A percentile compares a stretch with the other conserved stretches of the same genome.
phyloP scores from a whole-genome alignment of 306 rosid genomes.

The Glycine tomentella region DNA sequence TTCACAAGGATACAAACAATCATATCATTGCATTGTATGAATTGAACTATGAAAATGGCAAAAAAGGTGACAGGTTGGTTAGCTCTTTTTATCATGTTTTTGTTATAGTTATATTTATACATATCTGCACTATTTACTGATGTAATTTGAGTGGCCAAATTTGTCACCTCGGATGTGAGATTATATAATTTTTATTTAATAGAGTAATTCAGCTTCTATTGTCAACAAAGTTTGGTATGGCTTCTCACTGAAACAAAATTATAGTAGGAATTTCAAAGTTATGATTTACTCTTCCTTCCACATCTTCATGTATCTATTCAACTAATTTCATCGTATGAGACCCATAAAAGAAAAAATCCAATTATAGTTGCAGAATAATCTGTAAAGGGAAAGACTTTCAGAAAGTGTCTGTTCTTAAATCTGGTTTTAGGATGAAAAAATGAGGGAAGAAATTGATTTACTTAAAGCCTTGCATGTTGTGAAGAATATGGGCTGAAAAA shows the following conservation, averaged over 20 bases:
- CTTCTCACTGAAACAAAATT: not conserved
- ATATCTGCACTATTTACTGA: constrained; percentile 20
- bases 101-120: constrained; percentile 7
- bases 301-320: not conserved
- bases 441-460: not conserved
- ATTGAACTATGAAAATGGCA: constrained; percentile 57
- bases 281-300: not conserved
- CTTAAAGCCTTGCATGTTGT: not conserved
- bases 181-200: constrained; percentile 1
- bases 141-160: not conserved
- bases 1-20: constrained; percentile 64
- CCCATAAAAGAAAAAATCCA: not conserved
- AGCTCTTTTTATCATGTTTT: constrained; percentile 51
- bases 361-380: not conserved
- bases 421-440: not conserved
- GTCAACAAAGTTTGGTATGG: not conserved
- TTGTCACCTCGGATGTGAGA: constrained; percentile 24
- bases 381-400: not conserved
- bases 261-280: not conserved
- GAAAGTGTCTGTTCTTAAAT: not conserved
- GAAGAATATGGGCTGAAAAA: not conserved
- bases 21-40: constrained; percentile 70
- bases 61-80: constrained; percentile 82
- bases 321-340: not conserved
- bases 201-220: not conserved